Evolutionary conservation across 140 eudicot species (phyloP).

Genomic region (Ambrosia hybrid): DNA sequence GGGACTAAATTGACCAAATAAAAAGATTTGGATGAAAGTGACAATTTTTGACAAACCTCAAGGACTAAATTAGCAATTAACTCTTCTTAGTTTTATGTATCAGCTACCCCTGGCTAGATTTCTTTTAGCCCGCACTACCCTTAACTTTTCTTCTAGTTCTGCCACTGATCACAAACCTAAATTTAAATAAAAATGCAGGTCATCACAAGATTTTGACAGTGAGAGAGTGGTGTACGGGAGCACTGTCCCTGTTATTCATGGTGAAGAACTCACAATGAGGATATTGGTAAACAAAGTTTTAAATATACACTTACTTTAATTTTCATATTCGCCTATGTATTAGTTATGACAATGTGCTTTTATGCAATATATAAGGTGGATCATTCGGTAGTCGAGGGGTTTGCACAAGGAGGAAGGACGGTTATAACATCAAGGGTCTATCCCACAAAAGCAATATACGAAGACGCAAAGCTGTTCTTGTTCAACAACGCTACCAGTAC

Average conservation of each 20-base stretch:
- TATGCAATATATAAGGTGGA: slow-evolving; percentile 41
- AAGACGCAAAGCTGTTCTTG: slow-evolving; percentile 43
- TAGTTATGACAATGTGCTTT: neutral
- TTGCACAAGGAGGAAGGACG: slow-evolving; percentile 7
- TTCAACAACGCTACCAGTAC: slow-evolving; percentile 55
- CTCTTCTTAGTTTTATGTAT: no score
- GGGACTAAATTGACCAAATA: no score
- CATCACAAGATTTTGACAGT: slow-evolving; percentile 25
- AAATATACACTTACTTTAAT: neutral
- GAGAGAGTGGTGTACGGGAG: slow-evolving; percentile 45
- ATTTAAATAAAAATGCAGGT: slow-evolving; percentile 18
- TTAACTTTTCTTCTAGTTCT: no score
- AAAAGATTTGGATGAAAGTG: no score
- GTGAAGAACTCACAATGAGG: slow-evolving; percentile 53
- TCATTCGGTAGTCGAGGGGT: slow-evolving; percentile 62
- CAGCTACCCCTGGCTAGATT: no score
- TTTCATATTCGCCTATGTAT: neutral
- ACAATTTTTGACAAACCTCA: no score
- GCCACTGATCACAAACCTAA: no score
- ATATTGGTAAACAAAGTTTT: slow-evolving; percentile 39
- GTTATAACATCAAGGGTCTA: slow-evolving; percentile 52
- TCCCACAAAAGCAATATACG: slow-evolving; percentile 56
- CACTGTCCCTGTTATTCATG: slow-evolving; percentile 47
- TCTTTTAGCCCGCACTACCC: no score
- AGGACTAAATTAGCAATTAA: no score